phyloP scores from a whole-genome alignment of 208 protist species.

The Crithidia thermophila region DNA sequence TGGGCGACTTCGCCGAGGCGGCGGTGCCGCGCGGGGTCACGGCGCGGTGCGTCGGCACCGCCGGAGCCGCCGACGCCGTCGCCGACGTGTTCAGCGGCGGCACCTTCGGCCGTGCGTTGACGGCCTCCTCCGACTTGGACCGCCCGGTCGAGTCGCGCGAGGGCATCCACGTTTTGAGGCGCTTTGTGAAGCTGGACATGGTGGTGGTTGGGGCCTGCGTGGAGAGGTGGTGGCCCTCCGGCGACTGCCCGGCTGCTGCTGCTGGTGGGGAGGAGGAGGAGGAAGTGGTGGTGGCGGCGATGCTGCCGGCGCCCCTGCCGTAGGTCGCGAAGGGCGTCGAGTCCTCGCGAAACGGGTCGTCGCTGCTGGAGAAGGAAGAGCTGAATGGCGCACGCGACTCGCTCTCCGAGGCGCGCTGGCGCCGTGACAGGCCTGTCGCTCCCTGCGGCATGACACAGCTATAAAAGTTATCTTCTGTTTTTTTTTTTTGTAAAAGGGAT shows the following conservation, averaged over 20 bases:
- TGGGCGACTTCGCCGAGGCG: neutral
- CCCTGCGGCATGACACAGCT: slow-evolving; percentile 10
- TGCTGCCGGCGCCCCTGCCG: slow-evolving; percentile 21
- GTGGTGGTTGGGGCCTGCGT: slow-evolving; percentile 5
- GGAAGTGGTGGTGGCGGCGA: neutral
- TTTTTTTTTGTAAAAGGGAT: no score
- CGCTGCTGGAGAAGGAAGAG: slow-evolving; percentile 1
- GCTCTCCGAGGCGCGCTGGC: slow-evolving; percentile 13
- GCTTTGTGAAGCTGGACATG: slow-evolving; percentile 3
- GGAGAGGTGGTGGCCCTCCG: neutral
- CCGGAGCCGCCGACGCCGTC: no score
- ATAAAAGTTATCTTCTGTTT: no score
- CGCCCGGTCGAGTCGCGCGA: neutral
- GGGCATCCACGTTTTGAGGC: neutral
- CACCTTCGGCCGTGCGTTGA: neutral
- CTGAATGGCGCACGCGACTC: slow-evolving; percentile 6
- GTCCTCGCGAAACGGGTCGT: slow-evolving; percentile 18
- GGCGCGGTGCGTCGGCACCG: no score
- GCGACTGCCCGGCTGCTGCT: neutral
- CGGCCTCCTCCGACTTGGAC: slow-evolving; percentile 8
- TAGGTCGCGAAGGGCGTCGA: slow-evolving; percentile 12
- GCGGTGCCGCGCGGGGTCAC: neutral
- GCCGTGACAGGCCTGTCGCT: slow-evolving; percentile 1
- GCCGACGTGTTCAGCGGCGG: neutral
- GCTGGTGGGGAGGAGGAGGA: neutral